Evolutionary conservation across 2,329 filamentous ascomycete species (phyloP), one percentile per base, ranked within the genome.

Genomic region (Boeremia exigua): DNA sequence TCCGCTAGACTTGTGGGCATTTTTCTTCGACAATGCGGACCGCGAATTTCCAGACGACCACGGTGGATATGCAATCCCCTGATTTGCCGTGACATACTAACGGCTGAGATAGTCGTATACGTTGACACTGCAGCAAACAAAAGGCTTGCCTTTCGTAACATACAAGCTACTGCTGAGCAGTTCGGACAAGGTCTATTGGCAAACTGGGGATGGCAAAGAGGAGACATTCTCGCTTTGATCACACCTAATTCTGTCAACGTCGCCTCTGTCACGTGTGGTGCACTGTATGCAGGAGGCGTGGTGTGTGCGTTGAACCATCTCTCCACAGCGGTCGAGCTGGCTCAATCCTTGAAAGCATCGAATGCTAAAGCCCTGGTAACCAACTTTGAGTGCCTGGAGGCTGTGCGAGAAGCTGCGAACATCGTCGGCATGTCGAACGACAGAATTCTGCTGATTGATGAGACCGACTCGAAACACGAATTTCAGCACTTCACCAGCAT

Each of bases 151-250:
- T 38, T 38, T 14, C 5, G 12, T 19, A 17, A 38, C 17, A 25
- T 38, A 7, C 33, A 38, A 12, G 12, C 7, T 7, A 17, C 36
- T 2, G 7, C 36, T 6, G 19, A 43, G 15, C 39, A 43, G 14
- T 43, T 43, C n/a, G 39, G 25, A 29, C 8, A 43, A 28, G 39
- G 39, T 10, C 25, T 43, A 9, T 43, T 30, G 39, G 25, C n/a
- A 8, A 23, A 25, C n/a, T 43, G 39, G 39, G 11, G 15, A 29
- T 43, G 39, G 39, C 6, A n/a, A 2, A 65, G 59, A 28, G 62
- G 54, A 9, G 60, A 70, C 43, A 49, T 66, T 23, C 63, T 69
- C 45, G 59, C 65, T 27, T 48, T 68, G 4, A 56, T 62, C 9
- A 58, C 63, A 23, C 23, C 60, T 23, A 53, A 32, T 4, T n/a